These are phyloP conservation scores for Albophoma yamanashiensis DNA, from an alignment of 2,329 filamentous ascomycete genomes.

Conservation along the genomic window DNA sequence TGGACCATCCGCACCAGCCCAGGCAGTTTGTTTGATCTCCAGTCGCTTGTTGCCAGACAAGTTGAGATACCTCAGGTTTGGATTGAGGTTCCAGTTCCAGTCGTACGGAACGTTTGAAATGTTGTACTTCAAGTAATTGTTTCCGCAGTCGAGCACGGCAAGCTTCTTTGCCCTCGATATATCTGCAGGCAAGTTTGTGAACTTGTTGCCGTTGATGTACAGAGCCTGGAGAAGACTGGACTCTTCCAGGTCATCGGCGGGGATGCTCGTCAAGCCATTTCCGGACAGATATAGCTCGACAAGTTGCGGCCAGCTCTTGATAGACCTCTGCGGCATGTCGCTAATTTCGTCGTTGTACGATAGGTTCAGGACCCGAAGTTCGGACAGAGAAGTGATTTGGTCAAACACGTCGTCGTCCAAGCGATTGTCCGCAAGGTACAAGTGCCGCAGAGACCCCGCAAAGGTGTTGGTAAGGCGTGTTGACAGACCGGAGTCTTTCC, in stretches of 20 bases:
- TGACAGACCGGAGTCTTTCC: slow-evolving; percentile 86
- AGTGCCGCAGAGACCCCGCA: slow-evolving; percentile 69
- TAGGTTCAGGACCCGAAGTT: slow-evolving; percentile 80
- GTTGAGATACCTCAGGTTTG: slow-evolving; percentile 88
- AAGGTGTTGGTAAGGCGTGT: slow-evolving; percentile 77
- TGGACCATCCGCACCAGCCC: slow-evolving; percentile 33
- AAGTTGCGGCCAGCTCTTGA: slow-evolving; percentile 82
- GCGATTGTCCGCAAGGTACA: slow-evolving; percentile 88
- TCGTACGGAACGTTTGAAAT: slow-evolving; percentile 98
- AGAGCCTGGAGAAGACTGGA: slow-evolving; percentile 77
- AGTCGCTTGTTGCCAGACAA: slow-evolving; percentile 93
- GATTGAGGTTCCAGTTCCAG: slow-evolving; percentile 99
- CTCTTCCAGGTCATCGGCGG: slow-evolving; percentile 89
- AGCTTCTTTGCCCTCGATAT: slow-evolving; percentile 90
- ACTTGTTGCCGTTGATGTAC: slow-evolving; percentile 96
- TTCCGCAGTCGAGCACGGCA: slow-evolving; percentile 85
- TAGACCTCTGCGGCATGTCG: slow-evolving; percentile 80
- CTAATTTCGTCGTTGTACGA: slow-evolving; percentile 85
- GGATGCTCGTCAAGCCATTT: slow-evolving; percentile 84
- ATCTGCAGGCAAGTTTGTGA: slow-evolving; percentile 91
- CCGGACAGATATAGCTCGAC: slow-evolving; percentile 90
- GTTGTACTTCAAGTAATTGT: slow-evolving; percentile 95
- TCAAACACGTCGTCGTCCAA: slow-evolving; percentile 94
- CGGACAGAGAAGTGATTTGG: slow-evolving; percentile 70
- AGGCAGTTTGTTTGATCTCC: slow-evolving; percentile 64